Base-by-base conservation (phyloP, 306 rosid genomes). In the Acmispon strigosus region DNA sequence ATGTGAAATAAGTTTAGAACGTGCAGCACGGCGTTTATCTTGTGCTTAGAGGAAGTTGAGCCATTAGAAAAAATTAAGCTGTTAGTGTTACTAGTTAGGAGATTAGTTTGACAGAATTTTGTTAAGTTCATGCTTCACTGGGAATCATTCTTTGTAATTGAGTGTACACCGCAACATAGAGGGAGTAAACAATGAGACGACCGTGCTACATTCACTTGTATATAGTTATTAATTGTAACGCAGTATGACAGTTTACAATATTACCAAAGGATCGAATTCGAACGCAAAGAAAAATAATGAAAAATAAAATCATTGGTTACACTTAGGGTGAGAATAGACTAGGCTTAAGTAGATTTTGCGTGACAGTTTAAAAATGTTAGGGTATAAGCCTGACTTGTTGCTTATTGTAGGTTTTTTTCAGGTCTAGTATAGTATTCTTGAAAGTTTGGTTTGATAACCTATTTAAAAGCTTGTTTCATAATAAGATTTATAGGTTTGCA, bases 21-120 rank as follows among this genome's bases (percentile, higher is more conserved):
- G 97, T 56, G 87, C 92, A 11, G 56, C 71, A 27, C 80, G 66
- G 57, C 95, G 96, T 22, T 76, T 89, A 62, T 64, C 65, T 27
- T 79, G 81, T 5, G 81, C 85, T 32, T 2, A 36, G 14, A 54
- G 75, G 71, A 60, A 57, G 14, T 59, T 78, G 79, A 81, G 68
- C 13, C 55, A 16, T 8, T 17, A 1, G n/a, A 62, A 49, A 49
- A 61, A 72, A 75, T 51, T 52, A 2, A 14, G 39, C 22, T 41
- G 43, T 72, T 14, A 16, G 11, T 42, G 15, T 37, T 39, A n/a
- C 43, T 8, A 11, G 10, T 7, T 36, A 59, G 14, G 45, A 34
- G 47, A 51, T 37, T 17, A 19, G 76, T 58, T 76, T 45, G 34
- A 58, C 53, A 24, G 48, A 52, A 41, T 66, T n/a, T n/a, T n/a